A percentile compares a stretch with the other conserved stretches of the same genome.
Evolutionary conservation across 2,329 filamentous ascomycete species (phyloP).

Genomic region (Penicillium sp.): DNA sequence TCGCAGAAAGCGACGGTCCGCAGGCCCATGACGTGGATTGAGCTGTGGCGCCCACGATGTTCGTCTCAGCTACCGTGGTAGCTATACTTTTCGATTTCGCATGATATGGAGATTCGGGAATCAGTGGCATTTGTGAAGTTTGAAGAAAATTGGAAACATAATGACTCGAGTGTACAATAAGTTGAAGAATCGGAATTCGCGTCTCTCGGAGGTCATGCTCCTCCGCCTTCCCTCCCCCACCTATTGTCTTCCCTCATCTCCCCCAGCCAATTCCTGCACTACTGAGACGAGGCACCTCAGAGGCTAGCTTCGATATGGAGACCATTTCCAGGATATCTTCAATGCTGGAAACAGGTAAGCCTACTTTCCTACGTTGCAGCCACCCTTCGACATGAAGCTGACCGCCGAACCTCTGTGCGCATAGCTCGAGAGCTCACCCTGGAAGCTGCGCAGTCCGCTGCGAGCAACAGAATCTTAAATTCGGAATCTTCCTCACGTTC

Average conservation of each 20-base stretch:
- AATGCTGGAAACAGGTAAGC: conserved; percentile 87
- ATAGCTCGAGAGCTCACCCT: conserved; percentile 93
- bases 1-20: conserved; percentile 50
- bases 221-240: conserved; percentile 23
- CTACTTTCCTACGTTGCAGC: background rate
- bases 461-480: conserved; percentile 53
- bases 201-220: conserved; percentile 17
- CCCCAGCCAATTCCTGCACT: conserved; percentile 13
- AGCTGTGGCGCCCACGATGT: background rate
- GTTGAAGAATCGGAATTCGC: background rate
- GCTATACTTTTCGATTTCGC: background rate
- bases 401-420: conserved; percentile 19
- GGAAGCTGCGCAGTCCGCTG: conserved; percentile 89
- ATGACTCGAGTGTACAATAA: background rate
- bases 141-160: background rate
- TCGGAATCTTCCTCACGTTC: conserved; percentile 62
- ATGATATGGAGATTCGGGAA: background rate
- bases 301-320: conserved; percentile 66
- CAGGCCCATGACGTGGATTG: conserved; percentile 13
- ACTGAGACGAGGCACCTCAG: conserved; percentile 20
- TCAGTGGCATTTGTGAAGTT: background rate
- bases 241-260: conserved; percentile 8
- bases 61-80: background rate
- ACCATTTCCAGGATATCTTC: conserved; percentile 91
- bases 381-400: conserved; percentile 10